phyloP scores from a whole-genome alignment of 2,329 filamentous ascomycete genomes.

The Aspergillus ustus region DNA sequence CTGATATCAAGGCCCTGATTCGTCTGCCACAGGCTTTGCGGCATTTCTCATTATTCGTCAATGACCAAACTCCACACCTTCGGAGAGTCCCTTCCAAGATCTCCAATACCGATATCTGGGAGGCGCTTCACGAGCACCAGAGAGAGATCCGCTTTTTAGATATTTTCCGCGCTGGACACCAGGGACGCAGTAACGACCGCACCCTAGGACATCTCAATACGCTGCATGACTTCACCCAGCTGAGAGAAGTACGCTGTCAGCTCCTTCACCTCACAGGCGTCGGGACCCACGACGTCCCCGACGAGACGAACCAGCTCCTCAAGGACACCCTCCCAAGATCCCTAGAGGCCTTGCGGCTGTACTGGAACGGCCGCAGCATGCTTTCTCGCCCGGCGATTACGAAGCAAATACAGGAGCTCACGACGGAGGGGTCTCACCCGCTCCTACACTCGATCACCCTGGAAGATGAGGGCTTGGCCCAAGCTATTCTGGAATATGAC shows the following conservation, averaged over 20 bases:
- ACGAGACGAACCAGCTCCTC: not conserved
- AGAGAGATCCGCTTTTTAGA: not conserved
- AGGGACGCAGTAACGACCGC: not conserved
- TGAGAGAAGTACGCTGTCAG: not conserved
- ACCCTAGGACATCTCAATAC: not conserved
- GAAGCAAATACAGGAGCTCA: not conserved
- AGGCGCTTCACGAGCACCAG: slow-evolving; percentile 1
- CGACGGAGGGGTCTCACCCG: not conserved
- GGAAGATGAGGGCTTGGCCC: not conserved
- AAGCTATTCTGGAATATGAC: not conserved
- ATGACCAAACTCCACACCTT: not conserved
- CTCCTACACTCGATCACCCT: not conserved
- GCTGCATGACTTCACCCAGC: not conserved
- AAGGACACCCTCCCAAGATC: not conserved
- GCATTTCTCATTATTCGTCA: not conserved
- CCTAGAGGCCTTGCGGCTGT: slow-evolving; percentile 1
- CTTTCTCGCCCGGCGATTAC: not conserved
- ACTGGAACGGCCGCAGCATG: not conserved
- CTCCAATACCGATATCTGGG: not conserved
- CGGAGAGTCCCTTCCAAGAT: not conserved
- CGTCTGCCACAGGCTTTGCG: not conserved
- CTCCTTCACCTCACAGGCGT: not conserved
- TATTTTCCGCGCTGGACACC: not conserved
- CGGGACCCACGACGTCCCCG: not conserved
- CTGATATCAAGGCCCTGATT: not conserved